Conservation (phyloP, 2,329 filamentous ascomycete species). For the Orbilia brochopaga region DNA sequence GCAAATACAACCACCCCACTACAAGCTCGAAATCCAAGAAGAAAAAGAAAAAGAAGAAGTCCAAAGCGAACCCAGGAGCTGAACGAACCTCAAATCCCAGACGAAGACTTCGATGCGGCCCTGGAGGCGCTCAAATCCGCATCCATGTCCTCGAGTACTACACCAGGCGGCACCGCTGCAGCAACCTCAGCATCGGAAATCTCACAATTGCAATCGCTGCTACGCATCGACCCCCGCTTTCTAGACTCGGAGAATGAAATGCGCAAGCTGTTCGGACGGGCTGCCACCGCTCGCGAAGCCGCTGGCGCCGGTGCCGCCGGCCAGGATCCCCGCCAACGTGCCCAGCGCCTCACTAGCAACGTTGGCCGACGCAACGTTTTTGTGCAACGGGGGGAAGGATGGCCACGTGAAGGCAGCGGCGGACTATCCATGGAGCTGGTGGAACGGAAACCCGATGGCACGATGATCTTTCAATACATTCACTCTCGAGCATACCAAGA, state of each 20-base stretch:
- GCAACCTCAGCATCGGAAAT: constrained; percentile 53
- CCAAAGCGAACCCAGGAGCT: constrained; percentile 55
- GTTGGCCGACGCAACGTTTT: constrained; percentile 76
- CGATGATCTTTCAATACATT: constrained; percentile 75
- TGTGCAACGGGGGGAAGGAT: constrained; percentile 83
- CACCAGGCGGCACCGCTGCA: constrained; percentile 43
- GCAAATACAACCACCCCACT: constrained; percentile 51
- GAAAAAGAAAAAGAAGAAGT: constrained; percentile 66
- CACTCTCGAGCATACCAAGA: constrained; percentile 77
- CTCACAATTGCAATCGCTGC: constrained; percentile 62
- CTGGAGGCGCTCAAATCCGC: constrained; percentile 66
- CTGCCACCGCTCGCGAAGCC: constrained; percentile 65
- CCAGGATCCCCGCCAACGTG: constrained; percentile 55
- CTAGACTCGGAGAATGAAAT: constrained; percentile 92
- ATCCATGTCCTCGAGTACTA: constrained; percentile 51
- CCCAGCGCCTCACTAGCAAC: constrained; percentile 64
- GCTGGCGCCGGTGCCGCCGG: constrained; percentile 63
- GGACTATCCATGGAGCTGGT: constrained; percentile 81
- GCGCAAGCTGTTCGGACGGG: constrained; percentile 73
- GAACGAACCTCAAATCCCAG: constrained; percentile 52
- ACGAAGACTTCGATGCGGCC: constrained; percentile 72
- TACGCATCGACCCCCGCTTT: constrained; percentile 71
- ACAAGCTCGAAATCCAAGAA: constrained; percentile 68
- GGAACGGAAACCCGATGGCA: constrained; percentile 64
- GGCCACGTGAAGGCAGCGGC: constrained; percentile 78